Base-by-base conservation (phyloP, 768 basidiomycete genomes). In the Serendipita indica region DNA sequence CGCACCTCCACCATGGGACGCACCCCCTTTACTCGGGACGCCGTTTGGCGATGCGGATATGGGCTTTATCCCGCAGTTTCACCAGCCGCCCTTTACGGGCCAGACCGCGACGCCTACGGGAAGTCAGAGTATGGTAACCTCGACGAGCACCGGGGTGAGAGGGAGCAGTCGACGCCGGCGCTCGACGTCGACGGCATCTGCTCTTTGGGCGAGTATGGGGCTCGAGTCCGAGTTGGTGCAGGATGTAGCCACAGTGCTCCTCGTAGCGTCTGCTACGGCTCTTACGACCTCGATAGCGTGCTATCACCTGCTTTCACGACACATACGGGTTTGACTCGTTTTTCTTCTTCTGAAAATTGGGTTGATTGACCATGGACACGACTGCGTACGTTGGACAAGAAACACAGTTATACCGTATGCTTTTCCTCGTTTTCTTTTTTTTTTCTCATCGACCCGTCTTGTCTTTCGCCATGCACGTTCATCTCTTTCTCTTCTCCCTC, bases 271-370 rank as follows among this genome's bases (percentile, higher is more conserved):
- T 27, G 49, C 30, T 22, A 54, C 49, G 25, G 49, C 49, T 54
- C 10, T 54, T n/a, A 54, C 32, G 49, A 54, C 49, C 49, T 54
- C 49, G 49, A 33, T 54, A 54, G 32, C 49, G 20, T 54, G 49
- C 49, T 54, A 54, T 33, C 49, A 54, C 49, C 25, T 54, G 25
- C n/a, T 54, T 20, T 54, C 49, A 10, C 49, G 49, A 54, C 49
- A 54, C 25, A 28, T 54, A 16, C 49, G 49, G 22, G 7, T 33
- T n/a, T 43, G 41, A 43, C 27, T n/a, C n/a, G n/a, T n/a, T n/a
- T n/a, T n/a, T n/a, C n/a, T n/a, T n/a, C n/a, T n/a, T n/a, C n/a
- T n/a, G n/a, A n/a, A n/a, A n/a, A n/a, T n/a, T n/a, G n/a, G n/a
- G n/a, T n/a, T n/a, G n/a, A n/a, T n/a, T n/a, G n/a, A n/a, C n/a